Conservation (phyloP, 768 basidiomycete species). For the Pulveroboletus sp. region DNA sequence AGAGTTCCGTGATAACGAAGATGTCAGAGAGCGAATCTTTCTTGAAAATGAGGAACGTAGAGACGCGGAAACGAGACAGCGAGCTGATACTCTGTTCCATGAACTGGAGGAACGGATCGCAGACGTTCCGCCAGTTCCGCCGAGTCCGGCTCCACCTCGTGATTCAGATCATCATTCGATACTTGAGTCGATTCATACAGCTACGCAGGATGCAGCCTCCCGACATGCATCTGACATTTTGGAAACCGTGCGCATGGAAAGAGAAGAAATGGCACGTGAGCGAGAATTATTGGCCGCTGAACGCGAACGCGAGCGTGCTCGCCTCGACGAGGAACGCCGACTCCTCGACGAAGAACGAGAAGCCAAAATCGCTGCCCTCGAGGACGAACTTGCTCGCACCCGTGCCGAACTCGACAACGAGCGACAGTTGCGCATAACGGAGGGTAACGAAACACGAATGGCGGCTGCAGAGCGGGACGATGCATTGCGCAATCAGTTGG, state of each 20-base stretch:
- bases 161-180: conserved; percentile 30
- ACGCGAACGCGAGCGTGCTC: conserved; percentile 45
- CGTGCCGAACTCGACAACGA: conserved; percentile 62
- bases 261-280: conserved; percentile 54
- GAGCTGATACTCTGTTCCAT: conserved; percentile 20
- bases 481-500: conserved; percentile 53
- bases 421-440: conserved; percentile 48
- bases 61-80: conserved; percentile 48
- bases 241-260: conserved; percentile 53
- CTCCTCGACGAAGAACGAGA: conserved; percentile 47
- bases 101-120: conserved; percentile 29
- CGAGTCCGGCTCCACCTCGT: background rate
- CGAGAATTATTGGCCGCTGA: conserved; percentile 52
- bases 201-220: conserved; percentile 50
- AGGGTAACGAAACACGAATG: conserved; percentile 61
- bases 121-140: conserved; percentile 18
- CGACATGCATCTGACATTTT: conserved; percentile 54
- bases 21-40: conserved; percentile 59
- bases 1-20: conserved; percentile 62
- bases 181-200: conserved; percentile 36
- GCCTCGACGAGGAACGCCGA: conserved; percentile 46
- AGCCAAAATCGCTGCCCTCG: conserved; percentile 52
- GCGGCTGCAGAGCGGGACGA: conserved; percentile 60
- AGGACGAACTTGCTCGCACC: conserved; percentile 55
- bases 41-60: conserved; percentile 54